These are phyloP conservation scores for Curvularia spicifera DNA, from an alignment of 2,329 filamentous ascomycete species.

Conservation along the genomic window DNA sequence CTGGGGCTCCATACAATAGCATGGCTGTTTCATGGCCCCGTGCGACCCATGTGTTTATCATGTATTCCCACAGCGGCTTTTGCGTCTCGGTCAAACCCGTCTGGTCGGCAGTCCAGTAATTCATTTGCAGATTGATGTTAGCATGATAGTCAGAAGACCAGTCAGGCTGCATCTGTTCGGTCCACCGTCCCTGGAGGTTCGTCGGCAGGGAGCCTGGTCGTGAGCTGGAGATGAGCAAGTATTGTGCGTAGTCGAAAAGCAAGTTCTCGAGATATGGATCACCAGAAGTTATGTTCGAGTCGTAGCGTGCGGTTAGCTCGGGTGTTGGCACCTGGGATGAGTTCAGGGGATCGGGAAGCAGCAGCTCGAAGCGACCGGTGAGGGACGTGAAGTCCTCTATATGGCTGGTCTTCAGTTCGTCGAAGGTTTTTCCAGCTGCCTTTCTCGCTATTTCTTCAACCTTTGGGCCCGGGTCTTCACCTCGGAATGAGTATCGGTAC, in stretches of 20 bases:
- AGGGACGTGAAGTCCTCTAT: conserved; percentile 53
- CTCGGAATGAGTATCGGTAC: conserved; percentile 57
- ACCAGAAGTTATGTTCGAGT: conserved; percentile 34
- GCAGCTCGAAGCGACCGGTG: conserved; percentile 51
- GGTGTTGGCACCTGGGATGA: conserved; percentile 53
- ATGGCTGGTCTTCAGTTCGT: conserved; percentile 47
- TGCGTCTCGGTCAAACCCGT: conserved; percentile 58
- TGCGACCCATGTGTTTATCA: conserved; percentile 61
- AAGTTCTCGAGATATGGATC: conserved; percentile 62
- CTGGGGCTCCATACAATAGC: conserved; percentile 60
- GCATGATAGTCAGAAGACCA: conserved; percentile 65
- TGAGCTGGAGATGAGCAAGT: conserved; percentile 63
- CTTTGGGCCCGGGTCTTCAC: conserved; percentile 52
- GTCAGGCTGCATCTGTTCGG: conserved; percentile 52
- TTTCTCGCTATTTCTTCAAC: conserved; percentile 47
- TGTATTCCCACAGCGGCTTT: conserved; percentile 59
- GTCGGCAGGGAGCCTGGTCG: conserved; percentile 59
- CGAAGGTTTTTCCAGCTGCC: conserved; percentile 46
- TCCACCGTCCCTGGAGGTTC: conserved; percentile 65
- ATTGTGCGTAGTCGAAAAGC: conserved; percentile 61
- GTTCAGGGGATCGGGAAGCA: conserved; percentile 54
- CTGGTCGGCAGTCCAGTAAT: conserved; percentile 63
- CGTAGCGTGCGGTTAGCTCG: conserved; percentile 40
- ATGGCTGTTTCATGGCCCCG: conserved; percentile 61
- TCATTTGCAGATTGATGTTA: conserved; percentile 69